A percentile compares a stretch with the other conserved stretches of the same genome.
These are phyloP conservation scores for Periconia digitata DNA, from an alignment of 2,329 filamentous ascomycete species.

Conservation along the genomic window DNA sequence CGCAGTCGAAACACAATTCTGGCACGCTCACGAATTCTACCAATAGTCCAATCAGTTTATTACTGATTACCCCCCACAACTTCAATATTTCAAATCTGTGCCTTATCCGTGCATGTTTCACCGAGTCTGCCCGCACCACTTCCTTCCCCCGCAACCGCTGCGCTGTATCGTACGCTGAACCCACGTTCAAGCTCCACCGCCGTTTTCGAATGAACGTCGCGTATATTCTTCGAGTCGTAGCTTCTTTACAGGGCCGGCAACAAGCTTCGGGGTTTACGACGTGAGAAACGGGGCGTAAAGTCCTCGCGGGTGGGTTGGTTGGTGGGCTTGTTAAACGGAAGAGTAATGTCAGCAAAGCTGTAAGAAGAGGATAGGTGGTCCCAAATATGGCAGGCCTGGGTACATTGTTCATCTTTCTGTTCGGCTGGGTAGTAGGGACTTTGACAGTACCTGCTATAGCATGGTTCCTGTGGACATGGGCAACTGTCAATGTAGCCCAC, in stretches of 20 bases:
- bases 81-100: background rate
- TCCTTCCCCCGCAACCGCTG: background rate
- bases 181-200: background rate
- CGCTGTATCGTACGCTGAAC: background rate
- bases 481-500: background rate
- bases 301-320: background rate
- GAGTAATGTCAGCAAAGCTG: background rate
- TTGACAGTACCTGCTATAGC: slow-evolving; percentile 4
- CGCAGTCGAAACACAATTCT: background rate
- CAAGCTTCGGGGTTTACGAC: background rate
- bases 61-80: background rate
- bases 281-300: background rate
- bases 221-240: background rate
- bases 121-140: background rate
- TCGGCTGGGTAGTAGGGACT: background rate
- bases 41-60: background rate
- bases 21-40: background rate
- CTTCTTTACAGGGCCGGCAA: background rate
- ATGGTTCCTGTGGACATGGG: slow-evolving; percentile 5
- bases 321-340: background rate
- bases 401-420: background rate
- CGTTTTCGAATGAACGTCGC: background rate
- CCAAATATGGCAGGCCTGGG: background rate
- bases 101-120: background rate
- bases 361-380: background rate